Percentiles rank a stretch among this genome's conserved stretches.
These are phyloP conservation scores for Stagonosporopsis cucurbitacearum DNA, from an alignment of 2,329 filamentous ascomycete genomes.

Conservation along the genomic window DNA sequence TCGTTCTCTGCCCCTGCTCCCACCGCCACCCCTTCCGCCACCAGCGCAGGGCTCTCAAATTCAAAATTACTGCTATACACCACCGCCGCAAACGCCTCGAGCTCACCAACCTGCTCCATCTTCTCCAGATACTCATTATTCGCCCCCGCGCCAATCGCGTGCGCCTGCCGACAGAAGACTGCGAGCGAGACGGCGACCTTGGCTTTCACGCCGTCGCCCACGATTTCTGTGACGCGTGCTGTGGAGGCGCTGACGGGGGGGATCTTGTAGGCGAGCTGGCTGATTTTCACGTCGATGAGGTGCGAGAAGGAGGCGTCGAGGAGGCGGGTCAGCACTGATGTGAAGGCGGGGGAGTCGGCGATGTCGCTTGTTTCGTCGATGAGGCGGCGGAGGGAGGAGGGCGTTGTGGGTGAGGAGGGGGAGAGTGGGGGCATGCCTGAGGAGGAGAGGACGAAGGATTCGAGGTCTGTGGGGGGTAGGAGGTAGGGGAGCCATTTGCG, in stretches of 20 bases:
- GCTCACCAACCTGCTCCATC: conserved; percentile 77
- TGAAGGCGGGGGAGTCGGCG: conserved; percentile 90
- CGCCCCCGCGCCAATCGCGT: conserved; percentile 75
- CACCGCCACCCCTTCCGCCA: conserved; percentile 11
- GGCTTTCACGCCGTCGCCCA: conserved; percentile 60
- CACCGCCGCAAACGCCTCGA: conserved; percentile 84
- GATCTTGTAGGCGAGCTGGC: conserved; percentile 77
- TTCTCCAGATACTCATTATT: conserved; percentile 62
- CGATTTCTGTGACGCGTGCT: conserved; percentile 59
- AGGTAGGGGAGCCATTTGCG: conserved; percentile 83
- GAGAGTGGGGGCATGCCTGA: conserved; percentile 71
- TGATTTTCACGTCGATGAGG: conserved; percentile 82
- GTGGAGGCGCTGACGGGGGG: conserved; percentile 52
- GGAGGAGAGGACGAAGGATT: conserved; percentile 83
- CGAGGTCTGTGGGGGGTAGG: conserved; percentile 78
- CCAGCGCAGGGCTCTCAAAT: conserved; percentile 53
- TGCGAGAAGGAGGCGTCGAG: conserved; percentile 87
- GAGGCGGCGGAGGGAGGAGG: conserved; percentile 74
- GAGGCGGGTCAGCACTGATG: conserved; percentile 81
- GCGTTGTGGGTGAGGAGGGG: conserved; percentile 49
- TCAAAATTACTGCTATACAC: conserved; percentile 85
- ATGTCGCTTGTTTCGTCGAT: conserved; percentile 96
- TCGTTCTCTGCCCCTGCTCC: neutral
- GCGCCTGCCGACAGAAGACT: conserved; percentile 87
- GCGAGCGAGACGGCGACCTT: conserved; percentile 91